These are phyloP conservation scores for Colletotrichum sp. DNA, from an alignment of 2,329 filamentous ascomycete genomes.

Conservation along the genomic window DNA sequence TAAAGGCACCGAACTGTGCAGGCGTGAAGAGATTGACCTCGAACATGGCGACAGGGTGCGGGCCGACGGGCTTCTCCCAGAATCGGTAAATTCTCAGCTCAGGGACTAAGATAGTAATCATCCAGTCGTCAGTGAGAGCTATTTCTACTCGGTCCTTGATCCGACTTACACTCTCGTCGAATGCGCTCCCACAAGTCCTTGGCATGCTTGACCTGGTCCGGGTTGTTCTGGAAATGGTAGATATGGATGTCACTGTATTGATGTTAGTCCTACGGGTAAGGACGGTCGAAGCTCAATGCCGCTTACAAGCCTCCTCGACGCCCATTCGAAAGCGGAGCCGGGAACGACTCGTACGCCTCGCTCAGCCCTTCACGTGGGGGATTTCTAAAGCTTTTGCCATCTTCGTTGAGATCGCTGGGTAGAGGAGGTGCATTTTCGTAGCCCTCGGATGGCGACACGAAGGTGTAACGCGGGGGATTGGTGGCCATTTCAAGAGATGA, in stretches of 20 bases:
- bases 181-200: conserved; percentile 78
- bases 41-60: conserved; percentile 87
- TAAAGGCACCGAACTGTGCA: conserved; percentile 86
- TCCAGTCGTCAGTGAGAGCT: not conserved
- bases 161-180: conserved; percentile 73
- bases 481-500: not conserved
- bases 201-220: conserved; percentile 70
- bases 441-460: conserved; percentile 62
- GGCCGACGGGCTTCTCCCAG: conserved; percentile 80
- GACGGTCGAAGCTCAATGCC: not conserved
- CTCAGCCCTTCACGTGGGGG: conserved; percentile 65
- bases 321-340: conserved; percentile 70
- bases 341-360: conserved; percentile 73
- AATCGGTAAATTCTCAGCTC: conserved; percentile 83
- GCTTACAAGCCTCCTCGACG: conserved; percentile 73
- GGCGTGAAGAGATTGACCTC: conserved; percentile 90
- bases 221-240: conserved; percentile 75
- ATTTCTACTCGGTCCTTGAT: not conserved
- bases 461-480: conserved; percentile 48
- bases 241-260: conserved; percentile 75
- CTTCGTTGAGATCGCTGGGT: conserved; percentile 63
- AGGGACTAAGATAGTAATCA: conserved; percentile 64
- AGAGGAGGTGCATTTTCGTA: conserved; percentile 63
- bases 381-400: conserved; percentile 82
- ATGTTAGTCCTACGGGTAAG: not conserved